A percentile compares a stretch with the other conserved stretches of the same genome.
phyloP scores from a whole-genome alignment of 176 grass and related monocot species.

The Ampelocalamus luodianensis region DNA sequence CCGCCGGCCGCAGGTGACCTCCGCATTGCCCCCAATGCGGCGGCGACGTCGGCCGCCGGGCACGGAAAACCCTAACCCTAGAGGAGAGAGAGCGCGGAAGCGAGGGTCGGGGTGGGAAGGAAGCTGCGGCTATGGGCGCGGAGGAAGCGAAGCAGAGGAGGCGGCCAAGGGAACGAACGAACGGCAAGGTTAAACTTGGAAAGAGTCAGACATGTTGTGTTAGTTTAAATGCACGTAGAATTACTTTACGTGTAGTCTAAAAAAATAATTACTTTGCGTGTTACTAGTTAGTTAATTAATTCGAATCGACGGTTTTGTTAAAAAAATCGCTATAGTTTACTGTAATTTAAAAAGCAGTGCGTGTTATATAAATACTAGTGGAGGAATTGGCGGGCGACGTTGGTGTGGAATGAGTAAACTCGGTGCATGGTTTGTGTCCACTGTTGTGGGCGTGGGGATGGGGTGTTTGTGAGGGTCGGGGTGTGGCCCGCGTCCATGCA shows the following conservation, averaged over 20 bases:
- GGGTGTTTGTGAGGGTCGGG: too few relatives aligned
- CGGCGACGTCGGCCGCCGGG: not conserved
- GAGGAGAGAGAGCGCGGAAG: not conserved
- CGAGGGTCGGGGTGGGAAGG: not conserved
- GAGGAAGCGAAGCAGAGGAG: constrained; percentile 30
- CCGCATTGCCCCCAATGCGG: constrained; percentile 51
- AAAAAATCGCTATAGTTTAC: not conserved
- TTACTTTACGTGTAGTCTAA: too few relatives aligned
- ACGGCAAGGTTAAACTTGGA: not conserved
- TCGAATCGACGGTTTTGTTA: not conserved
- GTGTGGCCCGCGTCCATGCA: not conserved
- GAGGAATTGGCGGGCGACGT: constrained; percentile 18
- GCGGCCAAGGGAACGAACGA: constrained; percentile 2
- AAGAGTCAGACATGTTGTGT: constrained; percentile 1
- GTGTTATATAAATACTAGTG: not conserved
- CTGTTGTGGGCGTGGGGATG: not conserved
- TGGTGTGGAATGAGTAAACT: not conserved
- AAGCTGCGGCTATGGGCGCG: constrained; percentile 14
- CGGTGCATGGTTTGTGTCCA: not conserved
- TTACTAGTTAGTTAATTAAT: too few relatives aligned
- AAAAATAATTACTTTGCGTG: too few relatives aligned
- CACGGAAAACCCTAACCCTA: constrained; percentile 59
- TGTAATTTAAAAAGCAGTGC: constrained; percentile 6
- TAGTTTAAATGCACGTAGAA: not conserved
- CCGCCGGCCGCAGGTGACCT: constrained; percentile 45